Evolutionary conservation across 768 basidiomycete genomes (phyloP), one percentile per base, ranked within the genome.

Genomic region (Rhodotorula paludigena): DNA sequence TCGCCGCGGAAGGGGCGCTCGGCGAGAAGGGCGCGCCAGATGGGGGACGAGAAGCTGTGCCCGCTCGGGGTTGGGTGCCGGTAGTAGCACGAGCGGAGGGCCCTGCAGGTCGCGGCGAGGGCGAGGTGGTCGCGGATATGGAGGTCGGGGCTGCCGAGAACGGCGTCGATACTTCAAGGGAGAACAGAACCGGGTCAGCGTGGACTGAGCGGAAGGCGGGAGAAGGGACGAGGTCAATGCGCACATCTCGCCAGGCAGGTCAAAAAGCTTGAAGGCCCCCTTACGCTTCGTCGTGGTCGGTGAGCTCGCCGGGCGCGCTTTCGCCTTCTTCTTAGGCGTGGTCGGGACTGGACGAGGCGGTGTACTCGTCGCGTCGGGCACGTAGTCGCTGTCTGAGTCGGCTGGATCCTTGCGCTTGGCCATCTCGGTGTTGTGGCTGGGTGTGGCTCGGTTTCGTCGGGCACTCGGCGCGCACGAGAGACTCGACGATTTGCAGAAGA

Each of bases 61-160:
- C 14, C 36, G 18, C 21, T 15, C 49, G 32, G 20, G 11, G 55
- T 30, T 3, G 63, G 32, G 16, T 20, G 38, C 38, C 56, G 45
- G 64, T 54, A 66, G 64, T 60, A 66, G 45, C 33, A 33, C n/a
- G 57, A 18, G 51, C 64, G 64, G 44, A 66, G 64, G 45, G 45
- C 8, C 25, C 44, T 30, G 52, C 64, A 66, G 11, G 58, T 39
- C 23, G 57, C 58, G 52, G 58, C 64, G 64, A 60, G 64, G 15
- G 52, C 21, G 45, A 66, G 57, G 53, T 66, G 64, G 45, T 60
- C 58, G 52, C 45, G 44, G 25, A 66, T 33, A 44, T 39, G 38
- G 16, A 66, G 64, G 23, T 10, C 28, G 21, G 42, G 35, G 23
- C 21, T 11, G 30, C 8, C 25, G 52, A 66, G 52, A 52, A 66